A percentile compares a stretch with the other conserved stretches of the same genome.
phyloP scores from a whole-genome alignment of 805 yeast species.

The Kuraishia floccosa region DNA sequence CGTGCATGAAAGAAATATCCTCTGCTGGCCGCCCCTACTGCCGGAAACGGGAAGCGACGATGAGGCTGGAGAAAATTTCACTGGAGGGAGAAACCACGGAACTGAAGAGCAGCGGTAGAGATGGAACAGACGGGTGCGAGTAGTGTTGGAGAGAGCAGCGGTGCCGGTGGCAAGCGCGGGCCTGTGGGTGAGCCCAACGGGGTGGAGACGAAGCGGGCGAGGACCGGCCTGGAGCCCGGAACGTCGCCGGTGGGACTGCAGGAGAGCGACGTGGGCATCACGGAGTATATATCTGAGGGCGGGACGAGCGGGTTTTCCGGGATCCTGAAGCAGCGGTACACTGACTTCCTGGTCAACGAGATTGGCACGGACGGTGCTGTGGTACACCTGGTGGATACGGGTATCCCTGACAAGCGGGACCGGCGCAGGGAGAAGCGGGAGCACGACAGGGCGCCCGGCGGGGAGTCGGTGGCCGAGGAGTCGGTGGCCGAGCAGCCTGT shows the following conservation, averaged over 20 bases:
- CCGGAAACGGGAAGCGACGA: no score
- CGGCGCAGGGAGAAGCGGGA: slow-evolving; percentile 31
- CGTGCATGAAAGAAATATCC: no score
- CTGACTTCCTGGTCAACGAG: slow-evolving; percentile 92
- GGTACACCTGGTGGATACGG: slow-evolving; percentile 65
- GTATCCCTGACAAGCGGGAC: slow-evolving; percentile 37
- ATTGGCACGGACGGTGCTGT: slow-evolving; percentile 59
- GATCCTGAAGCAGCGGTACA: slow-evolving; percentile 74
- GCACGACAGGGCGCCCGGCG: slow-evolving; percentile 21
- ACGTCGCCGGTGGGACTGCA: slow-evolving; percentile 35
- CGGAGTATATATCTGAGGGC: slow-evolving; percentile 45
- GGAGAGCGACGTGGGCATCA: slow-evolving; percentile 83
- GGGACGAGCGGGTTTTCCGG: slow-evolving; percentile 68
- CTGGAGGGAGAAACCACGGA: no score
- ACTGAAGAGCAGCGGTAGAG: no score
- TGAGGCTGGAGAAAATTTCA: no score
- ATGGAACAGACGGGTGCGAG: no score
- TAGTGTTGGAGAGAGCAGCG: no score
- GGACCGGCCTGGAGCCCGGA: not conserved
- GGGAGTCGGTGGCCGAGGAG: slow-evolving; percentile 14
- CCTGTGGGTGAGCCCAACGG: no score
- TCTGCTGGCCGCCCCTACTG: no score
- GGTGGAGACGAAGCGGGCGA: not conserved
- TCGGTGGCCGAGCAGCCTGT: slow-evolving; percentile 9
- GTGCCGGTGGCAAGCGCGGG: no score